These are phyloP conservation scores for Dipodascus geniculatus DNA, from an alignment of 805 yeast species.

Conservation along the genomic window DNA sequence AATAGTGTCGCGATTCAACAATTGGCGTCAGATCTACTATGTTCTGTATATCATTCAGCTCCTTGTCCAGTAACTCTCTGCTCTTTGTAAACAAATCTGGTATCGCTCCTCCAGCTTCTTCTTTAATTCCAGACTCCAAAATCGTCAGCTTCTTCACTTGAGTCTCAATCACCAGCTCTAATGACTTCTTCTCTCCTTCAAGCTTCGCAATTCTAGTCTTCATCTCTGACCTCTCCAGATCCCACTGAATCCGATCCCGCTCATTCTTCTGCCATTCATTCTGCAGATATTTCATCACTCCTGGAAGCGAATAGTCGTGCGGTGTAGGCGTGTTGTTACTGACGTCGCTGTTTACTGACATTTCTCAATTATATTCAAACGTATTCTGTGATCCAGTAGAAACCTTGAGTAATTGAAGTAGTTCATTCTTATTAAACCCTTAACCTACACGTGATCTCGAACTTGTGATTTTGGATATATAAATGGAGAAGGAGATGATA, in stretches of 20 bases:
- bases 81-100: neutral
- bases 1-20: slow-evolving; percentile 21
- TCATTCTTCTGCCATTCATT: slow-evolving; percentile 52
- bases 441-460: no score
- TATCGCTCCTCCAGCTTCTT: neutral
- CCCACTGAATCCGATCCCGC: slow-evolving; percentile 49
- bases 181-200: slow-evolving; percentile 40
- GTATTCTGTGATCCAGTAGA: no score
- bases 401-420: no score
- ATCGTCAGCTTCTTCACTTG: slow-evolving; percentile 19
- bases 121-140: slow-evolving; percentile 16
- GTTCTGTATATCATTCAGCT: slow-evolving; percentile 1
- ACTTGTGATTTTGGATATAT: no score
- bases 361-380: no score
- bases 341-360: neutral
- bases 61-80: slow-evolving; percentile 1
- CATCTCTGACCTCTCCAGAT: slow-evolving; percentile 50
- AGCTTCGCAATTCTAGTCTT: slow-evolving; percentile 37
- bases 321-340: slow-evolving; percentile 1
- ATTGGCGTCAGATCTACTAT: slow-evolving; percentile 15
- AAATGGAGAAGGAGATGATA: no score
- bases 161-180: slow-evolving; percentile 19
- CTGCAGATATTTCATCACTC: slow-evolving; percentile 54
- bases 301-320: slow-evolving; percentile 22
- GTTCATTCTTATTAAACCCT: no score